Conservation (phyloP, 179 eudicot species). For the Spergularia azorica region DNA sequence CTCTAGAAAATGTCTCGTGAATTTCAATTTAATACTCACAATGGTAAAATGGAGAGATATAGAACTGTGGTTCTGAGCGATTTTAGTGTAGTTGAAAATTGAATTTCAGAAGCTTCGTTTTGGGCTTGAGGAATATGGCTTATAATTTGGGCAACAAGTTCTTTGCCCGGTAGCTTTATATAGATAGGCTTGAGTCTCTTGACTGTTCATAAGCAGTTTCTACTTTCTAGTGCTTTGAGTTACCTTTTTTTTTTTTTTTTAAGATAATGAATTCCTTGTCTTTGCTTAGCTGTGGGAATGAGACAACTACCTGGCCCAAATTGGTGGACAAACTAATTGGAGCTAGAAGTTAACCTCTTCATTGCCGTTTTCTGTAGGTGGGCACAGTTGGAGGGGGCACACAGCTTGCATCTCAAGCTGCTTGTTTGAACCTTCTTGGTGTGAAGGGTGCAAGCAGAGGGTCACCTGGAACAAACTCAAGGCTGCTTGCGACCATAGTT, state of each 20-base stretch:
- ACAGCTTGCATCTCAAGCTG: slow-evolving; percentile 24
- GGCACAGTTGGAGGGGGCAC: slow-evolving; percentile 25
- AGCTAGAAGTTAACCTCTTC: not conserved
- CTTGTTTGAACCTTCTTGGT: slow-evolving; percentile 17
- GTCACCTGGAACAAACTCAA: slow-evolving; percentile 32
- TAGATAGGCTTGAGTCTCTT: no score
- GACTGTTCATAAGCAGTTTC: no score
- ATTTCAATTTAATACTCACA: no score
- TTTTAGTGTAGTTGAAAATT: not conserved
- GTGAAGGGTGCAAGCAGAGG: slow-evolving; percentile 21
- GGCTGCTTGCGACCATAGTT: slow-evolving; percentile 52
- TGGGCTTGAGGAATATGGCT: not conserved
- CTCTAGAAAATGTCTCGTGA: no score
- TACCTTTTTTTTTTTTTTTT: no score
- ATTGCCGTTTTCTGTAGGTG: not conserved
- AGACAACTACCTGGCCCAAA: not conserved
- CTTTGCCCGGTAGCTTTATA: not conserved
- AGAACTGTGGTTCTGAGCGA: not conserved
- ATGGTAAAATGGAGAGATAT: not conserved
- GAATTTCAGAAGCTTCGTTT: not conserved
- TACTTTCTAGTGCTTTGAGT: no score
- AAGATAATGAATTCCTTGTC: not conserved
- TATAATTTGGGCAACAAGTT: not conserved
- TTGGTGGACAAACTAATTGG: not conserved
- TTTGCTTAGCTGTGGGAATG: not conserved